phyloP scores from a whole-genome alignment of 2,329 filamentous ascomycete species.

The Diplodia seriata region DNA sequence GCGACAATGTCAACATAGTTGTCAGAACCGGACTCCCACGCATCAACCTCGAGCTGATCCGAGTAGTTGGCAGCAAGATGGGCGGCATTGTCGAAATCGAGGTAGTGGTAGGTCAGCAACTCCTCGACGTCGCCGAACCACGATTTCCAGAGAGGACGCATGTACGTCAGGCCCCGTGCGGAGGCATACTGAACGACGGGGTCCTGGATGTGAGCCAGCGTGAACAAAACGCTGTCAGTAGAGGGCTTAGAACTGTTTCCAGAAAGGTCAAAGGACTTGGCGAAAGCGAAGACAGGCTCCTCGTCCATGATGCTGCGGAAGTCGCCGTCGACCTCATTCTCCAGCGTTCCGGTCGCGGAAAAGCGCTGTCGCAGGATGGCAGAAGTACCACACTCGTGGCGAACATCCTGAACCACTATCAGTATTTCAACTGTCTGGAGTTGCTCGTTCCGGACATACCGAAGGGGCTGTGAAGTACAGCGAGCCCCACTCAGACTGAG shows the following conservation, averaged over 20 bases:
- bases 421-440: conserved; percentile 33
- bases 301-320: conserved; percentile 77
- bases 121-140: conserved; percentile 70
- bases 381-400: conserved; percentile 75
- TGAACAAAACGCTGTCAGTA: conserved; percentile 68
- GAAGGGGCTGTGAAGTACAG: conserved; percentile 76
- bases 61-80: conserved; percentile 76
- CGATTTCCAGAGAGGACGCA: conserved; percentile 80
- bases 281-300: conserved; percentile 82
- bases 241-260: conserved; percentile 35
- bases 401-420: conserved; percentile 55
- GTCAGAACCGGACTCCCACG: conserved; percentile 73
- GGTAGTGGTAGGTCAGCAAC: conserved; percentile 77
- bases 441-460: conserved; percentile 40
- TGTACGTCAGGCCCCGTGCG: conserved; percentile 74
- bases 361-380: conserved; percentile 71
- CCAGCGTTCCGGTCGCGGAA: conserved; percentile 69
- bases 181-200: conserved; percentile 81
- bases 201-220: conserved; percentile 77
- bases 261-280: conserved; percentile 46
- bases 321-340: conserved; percentile 69
- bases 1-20: conserved; percentile 80
- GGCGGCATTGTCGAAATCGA: conserved; percentile 71
- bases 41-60: conserved; percentile 71
- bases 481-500: conserved; percentile 84